These are phyloP conservation scores for Paraglomus brasilianum DNA, from an alignment of 192 early-diverging fungal genomes.

Conservation along the genomic window DNA sequence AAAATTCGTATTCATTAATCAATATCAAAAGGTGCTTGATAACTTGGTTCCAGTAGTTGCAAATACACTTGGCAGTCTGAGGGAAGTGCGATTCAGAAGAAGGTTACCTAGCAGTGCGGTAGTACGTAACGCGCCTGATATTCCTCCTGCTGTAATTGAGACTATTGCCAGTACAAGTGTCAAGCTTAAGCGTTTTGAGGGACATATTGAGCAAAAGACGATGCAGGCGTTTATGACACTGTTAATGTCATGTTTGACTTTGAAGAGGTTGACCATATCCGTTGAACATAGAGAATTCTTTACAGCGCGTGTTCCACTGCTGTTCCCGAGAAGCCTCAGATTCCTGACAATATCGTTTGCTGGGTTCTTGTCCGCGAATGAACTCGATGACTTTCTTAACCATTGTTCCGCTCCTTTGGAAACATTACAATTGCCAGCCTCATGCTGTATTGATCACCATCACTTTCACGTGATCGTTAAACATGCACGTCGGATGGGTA, in stretches of 20 bases:
- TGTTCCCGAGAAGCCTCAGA: background rate
- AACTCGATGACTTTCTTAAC: conserved; percentile 1
- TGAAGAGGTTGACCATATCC: background rate
- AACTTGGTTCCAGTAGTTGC: conserved; percentile 9
- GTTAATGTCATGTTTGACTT: background rate
- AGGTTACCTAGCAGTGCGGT: conserved; percentile 1
- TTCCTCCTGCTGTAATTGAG: background rate
- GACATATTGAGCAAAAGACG: background rate
- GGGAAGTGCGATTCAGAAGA: conserved; percentile 14
- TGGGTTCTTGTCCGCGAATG: background rate
- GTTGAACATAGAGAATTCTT: conserved; percentile 17
- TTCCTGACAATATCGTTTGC: background rate
- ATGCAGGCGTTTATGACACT: background rate
- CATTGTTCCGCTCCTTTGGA: conserved; percentile 13
- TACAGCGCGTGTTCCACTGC: background rate
- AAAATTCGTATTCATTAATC: conserved; percentile 21
- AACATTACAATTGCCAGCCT: conserved; percentile 18
- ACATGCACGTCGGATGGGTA: background rate
- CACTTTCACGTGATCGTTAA: conserved; percentile 3
- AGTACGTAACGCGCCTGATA: background rate
- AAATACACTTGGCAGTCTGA: background rate
- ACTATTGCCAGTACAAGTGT: background rate
- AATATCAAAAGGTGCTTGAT: conserved; percentile 10
- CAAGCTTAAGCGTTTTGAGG: conserved; percentile 2
- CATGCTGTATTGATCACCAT: conserved; percentile 18